A percentile compares a stretch with the other conserved stretches of the same genome.
Conservation (phyloP, 768 basidiomycete species). For the Hericium coralloides region DNA sequence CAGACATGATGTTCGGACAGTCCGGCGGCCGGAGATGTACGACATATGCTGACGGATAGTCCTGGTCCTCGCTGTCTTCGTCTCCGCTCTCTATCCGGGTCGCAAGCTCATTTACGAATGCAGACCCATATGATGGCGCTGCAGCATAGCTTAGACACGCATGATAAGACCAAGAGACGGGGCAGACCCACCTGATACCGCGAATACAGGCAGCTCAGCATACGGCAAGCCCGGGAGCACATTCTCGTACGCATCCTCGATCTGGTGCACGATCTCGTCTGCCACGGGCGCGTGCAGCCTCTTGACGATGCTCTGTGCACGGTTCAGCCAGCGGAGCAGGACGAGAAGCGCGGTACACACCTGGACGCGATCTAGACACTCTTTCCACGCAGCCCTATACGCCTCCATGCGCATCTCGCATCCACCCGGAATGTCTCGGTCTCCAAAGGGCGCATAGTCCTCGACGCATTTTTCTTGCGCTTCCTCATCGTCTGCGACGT, state of each 20-base stretch:
- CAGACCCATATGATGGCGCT: conserved; percentile 10
- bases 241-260: conserved; percentile 13
- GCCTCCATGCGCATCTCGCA: conserved; percentile 6
- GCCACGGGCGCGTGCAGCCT: conserved; percentile 7
- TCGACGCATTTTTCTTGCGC: neutral
- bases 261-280: conserved; percentile 7
- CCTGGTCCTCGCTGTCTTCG: conserved; percentile 2
- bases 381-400: conserved; percentile 11
- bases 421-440: conserved; percentile 11
- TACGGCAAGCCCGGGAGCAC: conserved; percentile 14
- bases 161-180: neutral
- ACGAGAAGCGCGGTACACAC: conserved; percentile 1
- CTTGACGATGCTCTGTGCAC: conserved; percentile 6
- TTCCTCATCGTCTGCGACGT: neutral
- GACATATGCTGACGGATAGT: conserved; percentile 3
- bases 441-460: conserved; percentile 6
- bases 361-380: conserved; percentile 10
- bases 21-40: conserved; percentile 11
- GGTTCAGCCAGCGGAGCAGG: neutral
- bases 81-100: conserved; percentile 2
- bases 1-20: conserved; percentile 10
- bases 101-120: conserved; percentile 4
- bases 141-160: neutral
- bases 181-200: conserved; percentile 8
- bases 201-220: conserved; percentile 12